Conservation (phyloP, 768 basidiomycete genomes). For the Leccinum ochraceum region DNA sequence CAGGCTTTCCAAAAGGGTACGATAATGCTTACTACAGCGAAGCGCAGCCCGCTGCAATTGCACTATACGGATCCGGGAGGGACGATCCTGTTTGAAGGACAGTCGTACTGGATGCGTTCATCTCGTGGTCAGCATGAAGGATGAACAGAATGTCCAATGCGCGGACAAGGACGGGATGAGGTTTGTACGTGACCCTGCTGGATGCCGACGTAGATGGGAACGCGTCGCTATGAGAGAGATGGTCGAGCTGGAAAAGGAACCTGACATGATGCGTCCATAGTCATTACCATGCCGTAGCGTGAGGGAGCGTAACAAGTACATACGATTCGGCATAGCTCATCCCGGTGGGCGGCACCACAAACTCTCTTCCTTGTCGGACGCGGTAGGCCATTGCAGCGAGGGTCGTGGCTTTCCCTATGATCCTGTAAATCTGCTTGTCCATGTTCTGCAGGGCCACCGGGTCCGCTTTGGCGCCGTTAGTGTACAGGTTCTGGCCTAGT, state of each 20-base stretch:
- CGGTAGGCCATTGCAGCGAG: conserved; percentile 96
- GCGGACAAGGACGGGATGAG: conserved; percentile 83
- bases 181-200: conserved; percentile 62
- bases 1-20: not conserved
- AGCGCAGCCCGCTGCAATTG: conserved; percentile 86
- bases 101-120: conserved; percentile 85
- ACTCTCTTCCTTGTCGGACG: conserved; percentile 85
- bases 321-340: conserved; percentile 85
- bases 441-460: conserved; percentile 68
- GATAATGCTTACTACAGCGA: conserved; percentile 68
- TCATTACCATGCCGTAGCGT: not conserved
- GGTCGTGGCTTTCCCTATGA: conserved; percentile 88
- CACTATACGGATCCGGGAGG: conserved; percentile 88
- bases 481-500: conserved; percentile 79
- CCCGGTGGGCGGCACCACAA: conserved; percentile 80
- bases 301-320: conserved; percentile 2
- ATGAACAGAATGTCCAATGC: conserved; percentile 88
- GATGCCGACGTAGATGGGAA: conserved; percentile 33
- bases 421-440: conserved; percentile 90
- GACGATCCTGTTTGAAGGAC: conserved; percentile 88
- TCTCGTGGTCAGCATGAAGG: conserved; percentile 87
- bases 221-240: conserved; percentile 46
- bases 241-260: conserved; percentile 91
- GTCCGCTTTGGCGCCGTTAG: conserved; percentile 66
- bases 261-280: conserved; percentile 33